Conservation (phyloP, 1,284 basidiomycete species). For the Phenoliferia sp. region DNA sequence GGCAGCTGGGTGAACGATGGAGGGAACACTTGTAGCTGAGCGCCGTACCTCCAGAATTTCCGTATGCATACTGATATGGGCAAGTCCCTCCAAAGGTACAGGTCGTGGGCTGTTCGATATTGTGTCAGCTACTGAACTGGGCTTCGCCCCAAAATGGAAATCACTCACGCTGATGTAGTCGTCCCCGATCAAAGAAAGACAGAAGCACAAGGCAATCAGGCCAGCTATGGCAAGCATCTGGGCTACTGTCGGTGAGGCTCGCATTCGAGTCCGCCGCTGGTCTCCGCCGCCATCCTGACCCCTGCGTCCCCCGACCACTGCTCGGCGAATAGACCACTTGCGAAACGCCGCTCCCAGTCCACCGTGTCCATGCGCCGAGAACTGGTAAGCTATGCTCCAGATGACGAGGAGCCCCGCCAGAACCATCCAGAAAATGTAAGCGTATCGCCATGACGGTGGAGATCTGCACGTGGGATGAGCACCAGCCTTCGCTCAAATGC, state of each 20-base stretch:
- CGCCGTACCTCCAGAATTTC: not conserved
- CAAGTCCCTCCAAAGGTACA: conserved; percentile 36
- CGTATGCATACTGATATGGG: conserved; percentile 9
- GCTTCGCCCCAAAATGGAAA: not conserved
- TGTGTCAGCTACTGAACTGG: not conserved
- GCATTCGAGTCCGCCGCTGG: conserved; percentile 3
- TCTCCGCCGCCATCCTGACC: not conserved
- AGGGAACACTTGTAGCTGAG: not conserved
- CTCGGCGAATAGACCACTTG: conserved; percentile 26
- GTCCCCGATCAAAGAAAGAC: conserved; percentile 31
- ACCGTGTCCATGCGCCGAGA: conserved; percentile 23
- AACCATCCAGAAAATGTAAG: conserved; percentile 45
- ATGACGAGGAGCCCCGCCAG: conserved; percentile 37
- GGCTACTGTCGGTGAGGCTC: conserved; percentile 31
- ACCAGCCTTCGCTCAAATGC: not conserved
- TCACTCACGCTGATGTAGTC: conserved; percentile 33
- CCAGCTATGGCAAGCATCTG: conserved; percentile 29
- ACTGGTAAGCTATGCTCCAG: conserved; percentile 38
- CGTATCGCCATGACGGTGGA: conserved; percentile 43
- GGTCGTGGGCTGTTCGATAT: conserved; percentile 22
- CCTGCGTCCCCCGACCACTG: conserved; percentile 10
- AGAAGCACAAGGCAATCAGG: conserved; percentile 24
- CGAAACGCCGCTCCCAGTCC: conserved; percentile 32
- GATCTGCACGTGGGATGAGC: not conserved
- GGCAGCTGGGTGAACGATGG: not conserved